Evolutionary conservation across 2,329 filamentous ascomycete genomes (phyloP).

Genomic region (Leptographium radiaticola): DNA sequence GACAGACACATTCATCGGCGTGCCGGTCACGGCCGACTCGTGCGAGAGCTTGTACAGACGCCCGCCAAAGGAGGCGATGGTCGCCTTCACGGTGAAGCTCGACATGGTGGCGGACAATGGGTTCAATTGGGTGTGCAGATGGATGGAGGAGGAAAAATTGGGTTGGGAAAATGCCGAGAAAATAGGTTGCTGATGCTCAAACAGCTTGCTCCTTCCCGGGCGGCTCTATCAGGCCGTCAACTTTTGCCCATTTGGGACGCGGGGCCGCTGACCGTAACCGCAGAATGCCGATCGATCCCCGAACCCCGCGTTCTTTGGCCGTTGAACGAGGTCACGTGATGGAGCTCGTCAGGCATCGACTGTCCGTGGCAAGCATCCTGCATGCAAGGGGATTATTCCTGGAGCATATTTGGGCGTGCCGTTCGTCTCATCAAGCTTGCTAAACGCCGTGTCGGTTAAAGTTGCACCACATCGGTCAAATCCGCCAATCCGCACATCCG

Average conservation of each 20-base stretch:
- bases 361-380: no score
- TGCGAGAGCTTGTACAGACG: constrained; percentile 91
- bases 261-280: background rate
- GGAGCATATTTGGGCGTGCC: no score
- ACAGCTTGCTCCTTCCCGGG: background rate
- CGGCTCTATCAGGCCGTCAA: background rate
- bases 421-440: no score
- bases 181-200: background rate
- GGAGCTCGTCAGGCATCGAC: no score
- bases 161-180: background rate
- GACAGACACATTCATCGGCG: constrained; percentile 85
- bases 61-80: constrained; percentile 84
- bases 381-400: no score
- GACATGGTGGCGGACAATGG: constrained; percentile 41
- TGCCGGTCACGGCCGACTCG: constrained; percentile 62
- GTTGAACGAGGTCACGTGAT: background rate
- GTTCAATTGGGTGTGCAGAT: background rate
- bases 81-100: constrained; percentile 70
- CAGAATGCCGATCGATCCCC: background rate
- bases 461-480: no score
- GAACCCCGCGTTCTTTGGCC: background rate
- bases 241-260: background rate
- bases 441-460: no score
- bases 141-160: no score
- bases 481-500: no score